phyloP scores from a whole-genome alignment of 164 flowering plant species.

The Vitis labrusca region DNA sequence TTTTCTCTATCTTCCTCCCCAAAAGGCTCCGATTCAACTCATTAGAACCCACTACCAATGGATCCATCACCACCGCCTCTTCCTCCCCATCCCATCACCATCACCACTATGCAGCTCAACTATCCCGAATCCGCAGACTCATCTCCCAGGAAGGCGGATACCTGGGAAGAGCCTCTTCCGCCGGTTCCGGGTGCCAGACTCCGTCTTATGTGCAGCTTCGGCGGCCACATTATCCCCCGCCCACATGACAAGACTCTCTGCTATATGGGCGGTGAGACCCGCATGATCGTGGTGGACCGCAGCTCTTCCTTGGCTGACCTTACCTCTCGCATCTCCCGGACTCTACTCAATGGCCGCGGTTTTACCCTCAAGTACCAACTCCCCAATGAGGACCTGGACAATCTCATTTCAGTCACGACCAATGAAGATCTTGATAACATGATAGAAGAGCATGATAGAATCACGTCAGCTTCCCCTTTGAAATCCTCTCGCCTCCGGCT shows the following conservation, averaged over 20 bases:
- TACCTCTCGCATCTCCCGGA: constrained; percentile 41
- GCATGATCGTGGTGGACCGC: constrained; percentile 56
- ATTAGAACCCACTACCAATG: constrained; percentile 9
- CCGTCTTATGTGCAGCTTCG: constrained; percentile 67
- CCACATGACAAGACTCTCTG: constrained; percentile 62
- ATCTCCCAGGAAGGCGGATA: constrained; percentile 26
- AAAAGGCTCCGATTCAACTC: background rate
- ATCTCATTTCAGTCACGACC: constrained; percentile 46
- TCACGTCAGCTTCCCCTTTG: constrained; percentile 19
- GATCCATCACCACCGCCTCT: constrained; percentile 31
- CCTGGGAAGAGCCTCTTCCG: constrained; percentile 34
- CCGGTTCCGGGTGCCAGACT: constrained; percentile 40
- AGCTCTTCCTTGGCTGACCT: constrained; percentile 40
- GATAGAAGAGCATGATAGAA: constrained; percentile 58
- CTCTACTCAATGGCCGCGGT: constrained; percentile 48
- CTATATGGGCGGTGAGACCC: constrained; percentile 65
- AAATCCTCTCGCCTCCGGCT: constrained; percentile 50
- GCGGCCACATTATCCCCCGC: constrained; percentile 63
- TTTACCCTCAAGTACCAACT: constrained; percentile 72
- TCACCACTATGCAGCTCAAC: constrained; percentile 14
- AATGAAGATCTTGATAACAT: constrained; percentile 62
- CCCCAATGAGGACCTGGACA: constrained; percentile 63
- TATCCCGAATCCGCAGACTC: constrained; percentile 24
- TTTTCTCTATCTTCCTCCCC: background rate
- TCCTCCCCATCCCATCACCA: constrained; percentile 16